Conservation (phyloP, 331 rosid genomes). For the Quercus lobata region DNA sequence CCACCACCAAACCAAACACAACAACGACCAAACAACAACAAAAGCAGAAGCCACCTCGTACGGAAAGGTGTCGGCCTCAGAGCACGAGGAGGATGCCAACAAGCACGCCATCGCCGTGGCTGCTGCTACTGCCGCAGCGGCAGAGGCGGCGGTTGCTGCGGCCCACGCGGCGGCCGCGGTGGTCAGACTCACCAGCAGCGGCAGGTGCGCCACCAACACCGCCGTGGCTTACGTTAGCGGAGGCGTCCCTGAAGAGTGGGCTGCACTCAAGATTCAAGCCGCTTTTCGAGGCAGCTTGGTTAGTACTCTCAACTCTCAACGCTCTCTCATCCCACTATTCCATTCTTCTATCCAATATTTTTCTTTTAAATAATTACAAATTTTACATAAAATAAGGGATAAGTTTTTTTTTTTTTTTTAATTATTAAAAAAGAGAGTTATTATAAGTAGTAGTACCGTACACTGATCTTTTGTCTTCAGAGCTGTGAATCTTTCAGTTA, state of each 20-base stretch:
- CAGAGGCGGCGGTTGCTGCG: constrained; percentile 62
- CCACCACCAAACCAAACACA: neutral
- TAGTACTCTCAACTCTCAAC: constrained; percentile 14
- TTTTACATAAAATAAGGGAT: neutral
- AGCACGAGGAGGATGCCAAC: constrained; percentile 15
- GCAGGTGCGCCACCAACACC: constrained; percentile 16
- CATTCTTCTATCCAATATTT: neutral
- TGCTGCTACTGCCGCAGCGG: constrained; percentile 66
- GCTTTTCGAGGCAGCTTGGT: constrained; percentile 89
- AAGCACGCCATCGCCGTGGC: constrained; percentile 67
- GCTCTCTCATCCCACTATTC: neutral
- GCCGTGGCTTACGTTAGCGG: constrained; percentile 9
- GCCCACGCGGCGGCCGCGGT: constrained; percentile 63
- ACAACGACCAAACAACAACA: neutral
- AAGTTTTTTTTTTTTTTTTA: neutral
- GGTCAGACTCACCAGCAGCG: constrained; percentile 43
- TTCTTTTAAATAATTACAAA: neutral
- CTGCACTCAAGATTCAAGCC: constrained; percentile 73
- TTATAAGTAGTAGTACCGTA: too few species aligned
- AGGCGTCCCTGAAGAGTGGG: constrained; percentile 38
- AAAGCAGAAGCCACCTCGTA: neutral
- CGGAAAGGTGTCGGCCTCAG: neutral
- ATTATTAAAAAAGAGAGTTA: too few species aligned
- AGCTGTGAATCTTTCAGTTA: too few species aligned
- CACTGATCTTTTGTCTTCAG: too few species aligned